phyloP scores from a whole-genome alignment of 1,139 yeast species.

The Wickerhamomyces sp. region DNA sequence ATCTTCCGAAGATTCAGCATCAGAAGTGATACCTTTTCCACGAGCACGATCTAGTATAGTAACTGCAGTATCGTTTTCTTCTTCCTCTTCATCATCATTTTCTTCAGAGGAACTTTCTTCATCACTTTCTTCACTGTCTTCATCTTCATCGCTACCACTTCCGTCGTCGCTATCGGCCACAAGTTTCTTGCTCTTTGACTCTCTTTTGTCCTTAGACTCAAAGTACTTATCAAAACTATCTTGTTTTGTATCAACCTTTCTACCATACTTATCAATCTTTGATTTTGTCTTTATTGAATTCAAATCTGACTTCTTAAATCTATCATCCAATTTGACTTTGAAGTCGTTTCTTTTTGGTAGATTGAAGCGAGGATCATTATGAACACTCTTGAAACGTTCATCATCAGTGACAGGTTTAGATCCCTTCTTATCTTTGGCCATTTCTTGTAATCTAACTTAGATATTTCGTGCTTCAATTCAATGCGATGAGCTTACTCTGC shows the following conservation, averaged over 20 bases:
- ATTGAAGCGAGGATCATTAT: conserved; percentile 85
- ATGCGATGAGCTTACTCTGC: neutral
- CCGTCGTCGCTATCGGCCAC: neutral
- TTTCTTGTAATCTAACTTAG: neutral
- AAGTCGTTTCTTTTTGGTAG: conserved; percentile 65
- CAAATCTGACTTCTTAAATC: conserved; percentile 74
- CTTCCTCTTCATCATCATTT: conserved; percentile 24
- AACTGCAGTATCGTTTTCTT: conserved; percentile 15
- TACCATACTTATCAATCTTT: conserved; percentile 82
- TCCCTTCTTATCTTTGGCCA: conserved; percentile 10
- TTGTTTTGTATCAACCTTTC: conserved; percentile 42
- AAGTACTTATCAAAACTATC: conserved; percentile 64
- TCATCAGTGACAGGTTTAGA: conserved; percentile 45
- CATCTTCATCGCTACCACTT: conserved; percentile 23
- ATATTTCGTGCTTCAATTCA: neutral
- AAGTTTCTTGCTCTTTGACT: conserved; percentile 20
- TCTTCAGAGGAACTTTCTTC: conserved; percentile 20
- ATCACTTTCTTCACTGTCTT: conserved; percentile 24
- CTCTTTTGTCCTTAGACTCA: conserved; percentile 26
- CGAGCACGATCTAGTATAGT: conserved; percentile 59
- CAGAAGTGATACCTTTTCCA: conserved; percentile 54
- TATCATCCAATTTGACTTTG: conserved; percentile 77
- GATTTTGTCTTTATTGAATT: conserved; percentile 54
- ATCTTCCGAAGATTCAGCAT: conserved; percentile 33
- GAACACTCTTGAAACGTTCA: conserved; percentile 73